Conservation (phyloP, 805 yeast species). For the Barnettozyma vustinii region DNA sequence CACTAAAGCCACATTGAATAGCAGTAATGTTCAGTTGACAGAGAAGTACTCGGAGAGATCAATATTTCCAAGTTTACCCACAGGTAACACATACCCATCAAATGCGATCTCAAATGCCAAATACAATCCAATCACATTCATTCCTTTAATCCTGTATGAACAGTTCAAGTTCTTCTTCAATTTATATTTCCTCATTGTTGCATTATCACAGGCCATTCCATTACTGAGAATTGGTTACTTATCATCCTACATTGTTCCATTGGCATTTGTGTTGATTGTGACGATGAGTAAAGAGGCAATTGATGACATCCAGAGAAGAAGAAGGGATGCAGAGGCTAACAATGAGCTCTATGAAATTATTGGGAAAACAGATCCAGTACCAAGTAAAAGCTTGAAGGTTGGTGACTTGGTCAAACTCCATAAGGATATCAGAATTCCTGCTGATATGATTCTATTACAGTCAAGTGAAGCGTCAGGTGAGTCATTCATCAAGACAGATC, state of each 20-base stretch:
- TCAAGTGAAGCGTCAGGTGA: conserved; percentile 82
- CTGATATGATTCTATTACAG: conserved; percentile 82
- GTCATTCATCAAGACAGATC: conserved; percentile 92
- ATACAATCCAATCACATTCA: conserved; percentile 79
- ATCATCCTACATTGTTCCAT: conserved; percentile 88
- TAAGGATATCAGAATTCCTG: conserved; percentile 87
- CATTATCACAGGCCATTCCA: conserved; percentile 88
- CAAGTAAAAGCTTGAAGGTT: conserved; percentile 62
- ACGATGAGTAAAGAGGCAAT: conserved; percentile 95
- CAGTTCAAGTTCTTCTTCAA: conserved; percentile 97
- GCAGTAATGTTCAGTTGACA: conserved; percentile 21
- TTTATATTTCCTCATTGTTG: conserved; percentile 85
- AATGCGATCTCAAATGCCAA: conserved; percentile 93
- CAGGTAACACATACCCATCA: conserved; percentile 39
- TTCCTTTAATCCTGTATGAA: conserved; percentile 86
- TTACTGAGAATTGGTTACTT: conserved; percentile 88
- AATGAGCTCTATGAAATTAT: conserved; percentile 74
- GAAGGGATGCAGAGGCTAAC: conserved; percentile 87
- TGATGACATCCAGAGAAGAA: conserved; percentile 86
- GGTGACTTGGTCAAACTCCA: conserved; percentile 80
- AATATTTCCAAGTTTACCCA: conserved; percentile 37
- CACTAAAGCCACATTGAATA: not conserved
- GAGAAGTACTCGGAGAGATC: conserved; percentile 33
- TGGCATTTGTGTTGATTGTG: conserved; percentile 85
- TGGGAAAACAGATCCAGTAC: conserved; percentile 38